Evolutionary conservation across 805 yeast genomes (phyloP).

Genomic region (Saturnispora quitensis): DNA sequence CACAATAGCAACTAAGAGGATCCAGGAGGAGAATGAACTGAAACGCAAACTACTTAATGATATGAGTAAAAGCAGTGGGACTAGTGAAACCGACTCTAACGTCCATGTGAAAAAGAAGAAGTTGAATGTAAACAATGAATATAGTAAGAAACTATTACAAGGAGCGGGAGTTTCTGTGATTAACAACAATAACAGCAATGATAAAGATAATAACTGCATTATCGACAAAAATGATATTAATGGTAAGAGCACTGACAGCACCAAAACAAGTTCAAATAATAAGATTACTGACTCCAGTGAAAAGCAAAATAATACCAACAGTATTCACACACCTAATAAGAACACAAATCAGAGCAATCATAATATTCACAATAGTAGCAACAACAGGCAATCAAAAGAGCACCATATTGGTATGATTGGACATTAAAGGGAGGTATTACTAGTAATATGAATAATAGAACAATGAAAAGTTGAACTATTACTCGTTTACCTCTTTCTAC

Average conservation of each 20-base stretch:
- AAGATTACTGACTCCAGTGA: neutral
- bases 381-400: neutral
- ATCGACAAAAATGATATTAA: neutral
- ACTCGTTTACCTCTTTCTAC: neutral
- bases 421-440: neutral
- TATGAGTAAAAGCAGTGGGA: neutral
- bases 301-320: neutral
- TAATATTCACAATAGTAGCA: neutral
- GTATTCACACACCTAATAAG: neutral
- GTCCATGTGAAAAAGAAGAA: slow-evolving; percentile 1
- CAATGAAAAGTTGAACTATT: neutral
- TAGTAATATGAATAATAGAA: neutral
- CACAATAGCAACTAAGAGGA: slow-evolving; percentile 1
- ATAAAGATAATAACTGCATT: neutral
- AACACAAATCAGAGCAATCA: too few species aligned
- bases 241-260: too few species aligned
- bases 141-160: slow-evolving; percentile 10
- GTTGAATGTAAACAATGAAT: slow-evolving; percentile 9
- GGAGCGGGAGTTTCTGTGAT: slow-evolving; percentile 1
- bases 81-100: slow-evolving; percentile 1
- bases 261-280: too few species aligned
- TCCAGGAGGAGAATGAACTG: neutral
- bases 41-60: neutral
- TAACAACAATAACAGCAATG: neutral
- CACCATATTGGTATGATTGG: neutral